Evolutionary conservation across 2,329 filamentous ascomycete genomes (phyloP), one percentile per base, ranked within the genome.

Genomic region (Colletotrichum sp.): DNA sequence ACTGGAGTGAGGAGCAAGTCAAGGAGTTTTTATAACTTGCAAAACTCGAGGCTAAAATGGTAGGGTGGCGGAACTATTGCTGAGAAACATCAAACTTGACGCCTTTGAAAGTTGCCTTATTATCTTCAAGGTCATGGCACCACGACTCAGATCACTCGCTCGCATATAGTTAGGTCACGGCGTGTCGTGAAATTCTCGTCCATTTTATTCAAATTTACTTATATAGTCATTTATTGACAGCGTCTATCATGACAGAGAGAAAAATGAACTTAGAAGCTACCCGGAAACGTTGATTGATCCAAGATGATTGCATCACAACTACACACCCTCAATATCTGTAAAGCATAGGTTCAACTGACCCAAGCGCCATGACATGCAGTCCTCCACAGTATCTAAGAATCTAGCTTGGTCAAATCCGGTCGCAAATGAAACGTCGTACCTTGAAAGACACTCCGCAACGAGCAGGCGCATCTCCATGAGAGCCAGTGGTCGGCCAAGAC

Each of bases 1-100:
- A 81, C 39, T 82, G 82, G 79, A 83, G 79, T 36, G 79, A 79
- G 66, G 64, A 79, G 64, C 44, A 55, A 26, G 65, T 68, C 8
- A 49, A n/a, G 52, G 44, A 30, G 21, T 55, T 30, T 28, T 39
- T 36, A 12, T 62, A 24, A 62, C 30, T 24, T 16, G 8, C 9
- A 34, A 16, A 9, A 13, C 57, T 49, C n/a, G 44, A 49, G 15
- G 30, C 30, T 32, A 32, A 32, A 32, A 32, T 32, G 30, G 30
- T 32, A 32, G 30, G 30, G 5, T 13, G 30, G 10, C 5, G 30
- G 10, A 32, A 32, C 30, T 32, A 32, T 32, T 32, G 30, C 30
- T 32, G 30, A 6, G 30, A 32, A 32, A 32, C 30, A 32, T 32
- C 30, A 32, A 32, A 32, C 30, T 32, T 32, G 30, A 32, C 30